phyloP scores from a whole-genome alignment of 2,329 filamentous ascomycete species.

The Tolypocladium cylindrosporum region DNA sequence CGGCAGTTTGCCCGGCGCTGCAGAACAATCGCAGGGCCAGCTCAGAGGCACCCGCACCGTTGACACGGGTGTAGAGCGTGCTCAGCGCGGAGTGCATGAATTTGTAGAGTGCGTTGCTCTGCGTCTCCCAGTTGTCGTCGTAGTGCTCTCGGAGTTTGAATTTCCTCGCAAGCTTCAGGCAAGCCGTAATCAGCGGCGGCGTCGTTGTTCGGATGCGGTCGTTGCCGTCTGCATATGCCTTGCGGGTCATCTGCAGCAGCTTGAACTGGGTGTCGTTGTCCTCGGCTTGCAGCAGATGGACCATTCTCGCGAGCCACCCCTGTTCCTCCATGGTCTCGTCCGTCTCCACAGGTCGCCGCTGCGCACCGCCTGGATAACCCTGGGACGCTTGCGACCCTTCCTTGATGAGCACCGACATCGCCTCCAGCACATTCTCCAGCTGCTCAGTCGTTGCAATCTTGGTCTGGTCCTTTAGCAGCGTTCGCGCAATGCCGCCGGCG shows the following conservation, averaged over 20 bases:
- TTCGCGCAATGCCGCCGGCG: constrained; percentile 77
- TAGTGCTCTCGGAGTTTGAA: constrained; percentile 88
- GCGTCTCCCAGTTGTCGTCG: constrained; percentile 53
- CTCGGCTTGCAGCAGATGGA: constrained; percentile 74
- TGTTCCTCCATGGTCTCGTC: constrained; percentile 98
- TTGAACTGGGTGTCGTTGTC: constrained; percentile 93
- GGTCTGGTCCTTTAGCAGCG: constrained; percentile 72
- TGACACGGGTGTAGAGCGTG: constrained; percentile 78
- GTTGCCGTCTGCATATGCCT: constrained; percentile 82
- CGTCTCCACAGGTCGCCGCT: constrained; percentile 70
- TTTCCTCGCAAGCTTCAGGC: constrained; percentile 77
- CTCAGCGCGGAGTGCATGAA: constrained; percentile 88
- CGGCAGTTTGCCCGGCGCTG: constrained; percentile 83
- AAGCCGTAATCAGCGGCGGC: constrained; percentile 80
- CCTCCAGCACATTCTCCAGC: constrained; percentile 78
- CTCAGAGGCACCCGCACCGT: constrained; percentile 67
- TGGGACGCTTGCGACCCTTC: constrained; percentile 79
- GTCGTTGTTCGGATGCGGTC: constrained; percentile 95
- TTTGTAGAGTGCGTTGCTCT: constrained; percentile 75
- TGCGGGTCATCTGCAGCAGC: constrained; percentile 77
- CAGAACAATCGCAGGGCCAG: constrained; percentile 83
- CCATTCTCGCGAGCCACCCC: constrained; percentile 87
- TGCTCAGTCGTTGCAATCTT: constrained; percentile 68
- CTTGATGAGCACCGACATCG: constrained; percentile 84
- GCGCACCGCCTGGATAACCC: constrained; percentile 73